Base-by-base conservation (phyloP, 441 rosid genomes). In the Syzygium malaccense region DNA sequence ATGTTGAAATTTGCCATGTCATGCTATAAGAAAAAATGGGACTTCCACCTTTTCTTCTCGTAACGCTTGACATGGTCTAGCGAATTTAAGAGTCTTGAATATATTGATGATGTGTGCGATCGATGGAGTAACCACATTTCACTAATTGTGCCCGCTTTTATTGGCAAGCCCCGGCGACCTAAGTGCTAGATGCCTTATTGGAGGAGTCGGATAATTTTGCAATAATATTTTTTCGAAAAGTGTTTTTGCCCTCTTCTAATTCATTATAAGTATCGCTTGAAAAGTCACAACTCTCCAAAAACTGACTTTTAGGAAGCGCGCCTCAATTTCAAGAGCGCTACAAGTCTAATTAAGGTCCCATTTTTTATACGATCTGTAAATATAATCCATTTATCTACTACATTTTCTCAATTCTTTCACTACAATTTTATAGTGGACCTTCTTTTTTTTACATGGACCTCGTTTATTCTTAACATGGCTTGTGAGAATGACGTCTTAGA, bases 211-310 rank as follows among this genome's bases (percentile, higher is more conserved):
- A n/a, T n/a, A 62, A 0, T 62, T 62, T n/a, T 1, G 4, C 5
- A 14, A n/a, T 14, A 0, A 0, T 0, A 30, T 7, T 1, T 62
- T n/a, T 62, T 62, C 0, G 3, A 62, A n/a, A 62, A 0, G 37
- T 62, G 37, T n/a, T n/a, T 62, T 62, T 14, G 37, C 14, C 14
- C 37, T 62, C 32, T 64, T 30, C 0, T 17, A 64, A 4, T 64
- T 30, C 23, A 17, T 64, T 30, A 64, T 7, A 0, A 64, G 3
- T 30, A 64, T 4, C 12, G 32, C 33, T 0, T 30, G 0, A 64
- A 64, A 64, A 1, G 5, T 15, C 20, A 7, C 0, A 15, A 30
- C 0, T 64, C 3, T 17, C 30, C 23, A 8, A 64, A 64, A 64
- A 4, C 1, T 8, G 4, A 17, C 41, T 30, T 64, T 30, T 4